phyloP scores from a whole-genome alignment of 2,329 filamentous ascomycete species.

The Verticillium tricorpus region DNA sequence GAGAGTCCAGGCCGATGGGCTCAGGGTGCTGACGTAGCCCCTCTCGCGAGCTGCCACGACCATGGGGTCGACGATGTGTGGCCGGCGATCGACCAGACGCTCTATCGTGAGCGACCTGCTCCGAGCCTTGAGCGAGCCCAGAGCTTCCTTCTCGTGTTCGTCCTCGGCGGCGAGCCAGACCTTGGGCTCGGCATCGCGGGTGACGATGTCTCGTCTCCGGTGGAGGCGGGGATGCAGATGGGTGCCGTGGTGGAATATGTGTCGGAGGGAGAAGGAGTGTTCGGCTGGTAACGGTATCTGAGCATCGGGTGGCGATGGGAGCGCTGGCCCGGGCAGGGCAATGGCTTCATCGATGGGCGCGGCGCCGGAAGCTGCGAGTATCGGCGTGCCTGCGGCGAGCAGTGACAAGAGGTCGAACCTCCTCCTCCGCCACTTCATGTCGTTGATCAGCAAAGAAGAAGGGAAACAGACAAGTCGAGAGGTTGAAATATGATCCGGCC shows the following conservation, averaged over 20 bases:
- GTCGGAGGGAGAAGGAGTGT: constrained; percentile 67
- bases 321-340: constrained; percentile 32
- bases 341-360: constrained; percentile 34
- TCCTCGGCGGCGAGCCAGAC: constrained; percentile 62
- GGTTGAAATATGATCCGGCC: not conserved
- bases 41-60: constrained; percentile 66
- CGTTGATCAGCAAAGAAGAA: not conserved
- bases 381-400: not conserved
- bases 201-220: constrained; percentile 65
- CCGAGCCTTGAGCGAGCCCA: constrained; percentile 53
- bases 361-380: constrained; percentile 5
- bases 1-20: constrained; percentile 73
- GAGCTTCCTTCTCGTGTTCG: constrained; percentile 43
- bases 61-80: constrained; percentile 72
- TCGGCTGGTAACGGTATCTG: constrained; percentile 45
- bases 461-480: not conserved
- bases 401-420: not conserved
- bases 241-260: constrained; percentile 90
- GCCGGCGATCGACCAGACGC: constrained; percentile 73
- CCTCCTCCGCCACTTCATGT: not conserved
- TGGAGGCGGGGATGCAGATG: constrained; percentile 74
- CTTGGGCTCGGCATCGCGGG: constrained; percentile 38
- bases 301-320: constrained; percentile 29
- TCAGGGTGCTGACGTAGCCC: constrained; percentile 63
- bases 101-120: constrained; percentile 69